Percentiles rank a stretch among this genome's conserved stretches.
phyloP scores from a whole-genome alignment of 1,284 basidiomycete species.

The Trichosporon ovoides region DNA sequence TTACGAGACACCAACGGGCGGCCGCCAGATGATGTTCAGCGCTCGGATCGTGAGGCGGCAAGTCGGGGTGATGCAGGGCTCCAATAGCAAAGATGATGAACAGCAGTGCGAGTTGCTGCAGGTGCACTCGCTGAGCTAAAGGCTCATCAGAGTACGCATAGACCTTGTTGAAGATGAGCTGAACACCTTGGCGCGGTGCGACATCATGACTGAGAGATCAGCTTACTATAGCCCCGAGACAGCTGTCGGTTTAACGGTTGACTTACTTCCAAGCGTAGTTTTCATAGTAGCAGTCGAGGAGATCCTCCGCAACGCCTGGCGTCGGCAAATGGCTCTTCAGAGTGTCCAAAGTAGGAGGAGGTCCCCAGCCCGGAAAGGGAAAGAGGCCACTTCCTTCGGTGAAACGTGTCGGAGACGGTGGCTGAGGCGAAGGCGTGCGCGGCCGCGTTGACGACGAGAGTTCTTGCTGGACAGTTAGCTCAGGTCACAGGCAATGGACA shows the following conservation, averaged over 20 bases:
- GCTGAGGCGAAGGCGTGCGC: neutral
- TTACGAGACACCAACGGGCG: slow-evolving; percentile 33
- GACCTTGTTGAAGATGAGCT: slow-evolving; percentile 27
- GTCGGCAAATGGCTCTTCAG: slow-evolving; percentile 26
- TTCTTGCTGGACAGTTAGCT: slow-evolving; percentile 17
- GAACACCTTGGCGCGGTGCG: slow-evolving; percentile 26
- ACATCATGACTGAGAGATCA: slow-evolving; percentile 26
- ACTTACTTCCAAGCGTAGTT: slow-evolving; percentile 38
- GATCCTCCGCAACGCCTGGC: slow-evolving; percentile 24
- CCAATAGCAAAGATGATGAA: slow-evolving; percentile 41
- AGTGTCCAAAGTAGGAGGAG: slow-evolving; percentile 17
- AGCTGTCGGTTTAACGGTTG: neutral
- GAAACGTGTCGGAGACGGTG: neutral
- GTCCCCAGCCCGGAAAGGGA: slow-evolving; percentile 16
- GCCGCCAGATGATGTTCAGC: slow-evolving; percentile 33
- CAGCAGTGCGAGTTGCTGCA: slow-evolving; percentile 36
- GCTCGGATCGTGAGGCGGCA: slow-evolving; percentile 34
- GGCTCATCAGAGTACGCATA: slow-evolving; percentile 13
- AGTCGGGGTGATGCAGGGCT: slow-evolving; percentile 35
- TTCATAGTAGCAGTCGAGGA: slow-evolving; percentile 33
- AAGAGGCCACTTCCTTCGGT: slow-evolving; percentile 10
- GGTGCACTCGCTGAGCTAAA: slow-evolving; percentile 14
- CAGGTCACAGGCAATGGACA: neutral
- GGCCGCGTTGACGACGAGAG: neutral
- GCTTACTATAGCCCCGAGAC: neutral